Evolutionary conservation across 2,329 filamentous ascomycete genomes (phyloP).

Genomic region (Fusarium concolor): DNA sequence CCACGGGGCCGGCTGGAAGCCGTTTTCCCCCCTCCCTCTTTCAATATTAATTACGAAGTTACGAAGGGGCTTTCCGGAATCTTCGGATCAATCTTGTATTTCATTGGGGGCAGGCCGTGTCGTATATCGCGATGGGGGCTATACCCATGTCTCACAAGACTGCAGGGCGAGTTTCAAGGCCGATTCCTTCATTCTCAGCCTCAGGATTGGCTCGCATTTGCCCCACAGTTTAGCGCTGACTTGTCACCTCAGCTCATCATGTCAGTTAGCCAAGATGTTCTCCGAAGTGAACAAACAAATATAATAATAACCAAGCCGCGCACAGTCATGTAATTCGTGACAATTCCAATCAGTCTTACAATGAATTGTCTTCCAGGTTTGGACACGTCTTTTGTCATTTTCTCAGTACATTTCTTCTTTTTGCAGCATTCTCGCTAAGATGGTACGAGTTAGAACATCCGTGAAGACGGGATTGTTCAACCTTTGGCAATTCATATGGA

Average conservation of each 20-base stretch:
- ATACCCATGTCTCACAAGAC: not conserved
- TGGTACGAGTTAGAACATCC: not conserved
- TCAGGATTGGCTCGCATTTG: conserved; percentile 11
- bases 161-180: not conserved
- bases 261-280: conserved; percentile 1
- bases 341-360: fast-evolving
- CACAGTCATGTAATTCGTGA: not conserved
- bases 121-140: not conserved
- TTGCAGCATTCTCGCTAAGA: not conserved
- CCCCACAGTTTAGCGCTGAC: conserved; percentile 24
- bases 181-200: not conserved
- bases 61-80: not conserved
- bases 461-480: not conserved
- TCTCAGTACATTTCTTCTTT: not conserved
- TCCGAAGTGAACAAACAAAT: not conserved
- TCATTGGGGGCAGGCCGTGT: not conserved
- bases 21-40: not conserved
- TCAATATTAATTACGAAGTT: too few relatives aligned
- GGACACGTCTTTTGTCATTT: not conserved
- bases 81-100: not conserved
- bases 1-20: not conserved
- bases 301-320: not conserved
- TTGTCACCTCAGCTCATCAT: not conserved
- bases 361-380: not conserved
- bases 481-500: conserved; percentile 11